A percentile compares a stretch with the other conserved stretches of the same genome.
phyloP scores from a whole-genome alignment of 1,284 basidiomycete species.

The Melampsora larici-populina region DNA sequence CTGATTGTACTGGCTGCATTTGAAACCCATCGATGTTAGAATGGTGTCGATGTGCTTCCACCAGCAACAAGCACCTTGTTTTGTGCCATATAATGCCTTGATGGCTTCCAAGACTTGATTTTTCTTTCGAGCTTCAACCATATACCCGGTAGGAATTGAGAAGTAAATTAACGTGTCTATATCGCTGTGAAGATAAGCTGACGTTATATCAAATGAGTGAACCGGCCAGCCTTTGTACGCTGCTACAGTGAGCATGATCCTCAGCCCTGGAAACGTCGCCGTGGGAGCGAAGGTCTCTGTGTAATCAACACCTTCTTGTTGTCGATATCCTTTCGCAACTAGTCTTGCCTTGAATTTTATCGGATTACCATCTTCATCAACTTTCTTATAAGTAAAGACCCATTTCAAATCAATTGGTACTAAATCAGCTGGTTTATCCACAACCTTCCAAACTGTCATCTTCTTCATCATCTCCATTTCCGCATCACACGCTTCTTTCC shows the following conservation, averaged over 20 bases:
- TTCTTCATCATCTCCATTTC: conserved; percentile 1
- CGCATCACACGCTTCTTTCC: background rate
- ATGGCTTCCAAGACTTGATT: no score
- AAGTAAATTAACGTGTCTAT: background rate
- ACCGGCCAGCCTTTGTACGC: background rate
- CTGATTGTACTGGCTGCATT: background rate
- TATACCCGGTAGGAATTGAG: background rate
- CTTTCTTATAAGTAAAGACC: background rate
- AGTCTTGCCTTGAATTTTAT: no score
- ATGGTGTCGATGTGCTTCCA: background rate
- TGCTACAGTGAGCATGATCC: conserved; percentile 9
- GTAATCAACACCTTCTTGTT: background rate
- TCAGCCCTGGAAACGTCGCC: conserved; percentile 1
- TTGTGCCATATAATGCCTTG: conserved; percentile 20
- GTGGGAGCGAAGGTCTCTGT: no score
- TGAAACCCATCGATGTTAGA: background rate
- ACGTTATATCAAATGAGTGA: background rate
- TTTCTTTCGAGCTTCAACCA: background rate
- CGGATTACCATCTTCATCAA: no score
- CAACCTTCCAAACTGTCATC: conserved; percentile 9
- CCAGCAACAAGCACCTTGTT: conserved; percentile 15
- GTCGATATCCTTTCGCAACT: no score
- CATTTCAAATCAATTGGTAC: no score
- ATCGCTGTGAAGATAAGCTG: background rate
- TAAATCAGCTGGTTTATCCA: background rate